Evolutionary conservation across 306 rosid genomes (phyloP).

Genomic region (Luffa acutangula): DNA sequence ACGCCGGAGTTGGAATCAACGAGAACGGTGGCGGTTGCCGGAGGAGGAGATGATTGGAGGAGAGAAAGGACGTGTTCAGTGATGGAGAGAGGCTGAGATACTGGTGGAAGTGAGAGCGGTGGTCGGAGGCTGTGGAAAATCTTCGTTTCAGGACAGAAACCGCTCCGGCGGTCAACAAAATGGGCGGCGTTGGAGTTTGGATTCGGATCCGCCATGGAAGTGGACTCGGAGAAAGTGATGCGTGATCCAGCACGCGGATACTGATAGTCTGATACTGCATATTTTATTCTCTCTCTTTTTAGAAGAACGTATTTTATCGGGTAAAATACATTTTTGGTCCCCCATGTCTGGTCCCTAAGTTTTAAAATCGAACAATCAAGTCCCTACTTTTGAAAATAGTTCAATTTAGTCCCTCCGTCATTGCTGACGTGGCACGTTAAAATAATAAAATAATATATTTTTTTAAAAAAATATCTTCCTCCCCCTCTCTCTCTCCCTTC

Average conservation of each 20-base stretch:
- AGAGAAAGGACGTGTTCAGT: slow-evolving; percentile 41
- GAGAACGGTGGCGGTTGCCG: slow-evolving; percentile 28
- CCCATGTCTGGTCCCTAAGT: no score
- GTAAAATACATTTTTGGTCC: no score
- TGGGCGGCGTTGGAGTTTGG: not conserved
- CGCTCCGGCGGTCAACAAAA: slow-evolving; percentile 33
- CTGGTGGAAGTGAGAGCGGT: slow-evolving; percentile 44
- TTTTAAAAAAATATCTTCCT: no score
- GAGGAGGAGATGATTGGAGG: slow-evolving; percentile 23
- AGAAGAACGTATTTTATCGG: no score
- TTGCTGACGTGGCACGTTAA: no score
- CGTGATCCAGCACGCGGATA: not conserved
- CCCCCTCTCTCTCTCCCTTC: no score
- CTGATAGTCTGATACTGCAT: not conserved
- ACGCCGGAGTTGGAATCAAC: slow-evolving; percentile 38
- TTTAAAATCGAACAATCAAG: no score
- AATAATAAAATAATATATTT: no score
- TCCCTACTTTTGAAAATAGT: no score
- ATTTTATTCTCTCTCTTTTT: not conserved
- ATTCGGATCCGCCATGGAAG: slow-evolving; percentile 12
- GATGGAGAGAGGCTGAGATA: slow-evolving; percentile 45
- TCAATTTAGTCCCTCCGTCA: no score
- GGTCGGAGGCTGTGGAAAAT: slow-evolving; percentile 70
- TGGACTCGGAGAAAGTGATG: not conserved
- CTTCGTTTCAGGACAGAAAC: slow-evolving; percentile 35